Evolutionary conservation across 305 asterid genomes (phyloP), one percentile per base, ranked within the genome.

Genomic region (Solanum hybrid): DNA sequence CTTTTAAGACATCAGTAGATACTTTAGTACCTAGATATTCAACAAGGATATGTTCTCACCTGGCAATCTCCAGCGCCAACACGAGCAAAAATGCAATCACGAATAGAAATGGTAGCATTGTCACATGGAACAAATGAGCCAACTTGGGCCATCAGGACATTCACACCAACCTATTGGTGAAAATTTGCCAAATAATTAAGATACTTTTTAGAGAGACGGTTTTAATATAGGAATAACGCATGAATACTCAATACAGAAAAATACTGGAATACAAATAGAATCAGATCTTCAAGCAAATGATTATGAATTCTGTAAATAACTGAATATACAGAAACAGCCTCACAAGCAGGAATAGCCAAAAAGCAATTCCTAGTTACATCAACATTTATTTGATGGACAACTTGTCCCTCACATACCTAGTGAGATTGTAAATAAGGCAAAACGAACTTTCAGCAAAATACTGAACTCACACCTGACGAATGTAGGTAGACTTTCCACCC

Each of bases 61-160:
- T 97, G 99, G 93, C 99, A 97, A 93, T 97, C 99, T 91, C 99
- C 99, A 90, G 99, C 99, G 80, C 99, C 99, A 82, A 97, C 99
- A 89, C 99, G 99, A 92, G 99, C 99, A 91, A 97, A 97, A 89
- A 97, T 96, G 94, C 98, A 97, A 92, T 97, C 99, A 22, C 99
- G 98, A 38, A 97, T 91, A 90, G 99, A 96, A 92, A 97, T 94
- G 91, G 89, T 93, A 85, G 99, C 99, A 90, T 90, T 94, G 91
- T 94, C 96, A 91, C 99, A 97, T 70, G 99, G 99, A 88, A 97
- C 95, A 89, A 96, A 97, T 34, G 96, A 97, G 75, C 99, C 99
- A 85, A 97, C 90, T 95, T 97, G 99, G 73, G 99, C 98, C 99
- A 97, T 97, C 91, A 97, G 94, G 93, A 97, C 91, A 91, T 94